phyloP scores from a whole-genome alignment of 345 rosid species.

The Citrus unshiu region DNA sequence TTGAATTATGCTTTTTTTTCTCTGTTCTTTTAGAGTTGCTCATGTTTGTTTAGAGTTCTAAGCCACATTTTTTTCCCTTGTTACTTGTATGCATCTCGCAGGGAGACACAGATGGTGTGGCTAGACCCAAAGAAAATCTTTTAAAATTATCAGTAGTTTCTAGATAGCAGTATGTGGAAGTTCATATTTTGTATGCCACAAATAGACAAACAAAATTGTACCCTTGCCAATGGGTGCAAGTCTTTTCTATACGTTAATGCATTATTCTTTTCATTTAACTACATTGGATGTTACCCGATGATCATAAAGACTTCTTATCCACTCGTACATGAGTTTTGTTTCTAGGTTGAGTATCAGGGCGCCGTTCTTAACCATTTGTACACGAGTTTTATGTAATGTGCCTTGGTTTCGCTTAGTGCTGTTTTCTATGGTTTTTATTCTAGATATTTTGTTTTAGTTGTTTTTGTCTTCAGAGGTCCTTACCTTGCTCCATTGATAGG shows the following conservation, averaged over 20 bases:
- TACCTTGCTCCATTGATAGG: conserved; percentile 37
- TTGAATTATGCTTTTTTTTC: background rate
- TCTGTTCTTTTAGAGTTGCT: background rate
- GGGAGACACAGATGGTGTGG: background rate
- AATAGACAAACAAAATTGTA: background rate
- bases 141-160: too few species aligned
- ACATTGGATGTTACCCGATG: background rate
- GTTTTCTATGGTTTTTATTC: background rate
- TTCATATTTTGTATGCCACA: background rate
- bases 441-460: background rate
- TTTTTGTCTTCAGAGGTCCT: background rate
- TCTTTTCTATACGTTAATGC: background rate
- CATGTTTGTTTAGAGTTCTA: background rate
- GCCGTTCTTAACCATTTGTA: background rate
- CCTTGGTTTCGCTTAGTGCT: background rate
- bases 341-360: background rate
- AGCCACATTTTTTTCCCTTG: background rate
- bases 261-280: background rate
- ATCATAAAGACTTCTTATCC: background rate
- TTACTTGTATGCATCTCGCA: background rate
- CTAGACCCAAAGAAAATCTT: background rate
- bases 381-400: background rate
- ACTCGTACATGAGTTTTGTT: background rate
- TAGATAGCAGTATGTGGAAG: background rate
- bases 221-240: background rate